Evolutionary conservation across 2,329 filamentous ascomycete genomes (phyloP).

Genomic region (Ophiostoma populinum): DNA sequence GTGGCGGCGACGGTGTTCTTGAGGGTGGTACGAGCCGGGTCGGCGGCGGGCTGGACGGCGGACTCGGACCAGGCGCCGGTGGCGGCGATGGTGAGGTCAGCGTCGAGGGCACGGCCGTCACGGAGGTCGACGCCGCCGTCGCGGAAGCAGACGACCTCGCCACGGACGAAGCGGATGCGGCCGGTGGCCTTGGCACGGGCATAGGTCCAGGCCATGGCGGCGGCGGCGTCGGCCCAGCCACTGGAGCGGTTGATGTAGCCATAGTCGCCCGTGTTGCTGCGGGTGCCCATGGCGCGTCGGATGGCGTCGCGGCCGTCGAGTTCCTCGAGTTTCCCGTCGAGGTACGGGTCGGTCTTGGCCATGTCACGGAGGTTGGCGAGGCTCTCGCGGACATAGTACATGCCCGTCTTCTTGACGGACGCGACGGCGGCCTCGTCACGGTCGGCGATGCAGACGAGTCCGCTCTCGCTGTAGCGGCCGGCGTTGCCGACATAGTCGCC

Average conservation of each 20-base stretch:
- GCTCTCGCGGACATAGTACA: slow-evolving; percentile 42
- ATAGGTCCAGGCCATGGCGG: slow-evolving; percentile 48
- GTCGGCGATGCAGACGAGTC: slow-evolving; percentile 47
- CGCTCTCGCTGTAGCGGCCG: slow-evolving; percentile 53
- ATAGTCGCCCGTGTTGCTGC: slow-evolving; percentile 38
- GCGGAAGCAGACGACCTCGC: slow-evolving; percentile 26
- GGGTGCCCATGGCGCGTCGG: slow-evolving; percentile 25
- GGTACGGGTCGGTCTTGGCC: slow-evolving; percentile 21
- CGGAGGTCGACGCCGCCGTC: slow-evolving; percentile 29
- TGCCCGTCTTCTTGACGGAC: slow-evolving; percentile 22
- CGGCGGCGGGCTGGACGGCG: neutral
- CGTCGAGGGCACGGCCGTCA: slow-evolving; percentile 20
- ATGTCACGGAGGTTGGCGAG: slow-evolving; percentile 41
- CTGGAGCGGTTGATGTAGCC: slow-evolving; percentile 59
- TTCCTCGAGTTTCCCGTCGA: slow-evolving; percentile 17
- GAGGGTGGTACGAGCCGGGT: neutral
- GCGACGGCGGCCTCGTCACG: slow-evolving; percentile 5
- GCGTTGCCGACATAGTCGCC: slow-evolving; percentile 37
- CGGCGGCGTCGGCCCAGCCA: slow-evolving; percentile 68
- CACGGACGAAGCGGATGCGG: slow-evolving; percentile 38
- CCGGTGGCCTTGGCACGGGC: slow-evolving; percentile 33
- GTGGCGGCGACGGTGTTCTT: slow-evolving; percentile 62
- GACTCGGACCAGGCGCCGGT: slow-evolving; percentile 75
- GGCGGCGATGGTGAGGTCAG: slow-evolving; percentile 60
- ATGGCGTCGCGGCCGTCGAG: slow-evolving; percentile 29